These are phyloP conservation scores for Leishmania braziliensis DNA, from an alignment of 208 protist genomes.

Conservation along the genomic window DNA sequence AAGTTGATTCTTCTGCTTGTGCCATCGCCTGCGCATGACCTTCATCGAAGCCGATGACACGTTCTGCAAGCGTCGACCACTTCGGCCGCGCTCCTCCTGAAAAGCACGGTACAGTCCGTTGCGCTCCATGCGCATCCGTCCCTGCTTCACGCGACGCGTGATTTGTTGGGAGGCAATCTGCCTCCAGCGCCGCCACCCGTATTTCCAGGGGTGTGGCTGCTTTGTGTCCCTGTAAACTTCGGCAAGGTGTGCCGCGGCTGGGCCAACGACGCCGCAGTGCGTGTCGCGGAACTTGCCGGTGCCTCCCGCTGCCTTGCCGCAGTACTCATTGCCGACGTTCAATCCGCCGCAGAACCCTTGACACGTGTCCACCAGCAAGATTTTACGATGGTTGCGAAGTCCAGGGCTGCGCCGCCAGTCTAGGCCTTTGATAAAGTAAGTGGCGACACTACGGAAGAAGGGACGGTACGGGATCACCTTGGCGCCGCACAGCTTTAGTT, in stretches of 20 bases:
- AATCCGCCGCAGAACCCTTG: constrained; percentile 93
- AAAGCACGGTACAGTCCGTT: constrained; percentile 33
- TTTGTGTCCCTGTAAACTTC: constrained; percentile 90
- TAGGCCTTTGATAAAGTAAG: constrained; percentile 74
- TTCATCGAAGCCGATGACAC: constrained; percentile 31
- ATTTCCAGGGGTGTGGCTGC: constrained; percentile 84
- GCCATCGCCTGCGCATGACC: constrained; percentile 29
- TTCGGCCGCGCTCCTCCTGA: constrained; percentile 25
- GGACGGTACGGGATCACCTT: constrained; percentile 85
- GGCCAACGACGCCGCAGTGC: constrained; percentile 78
- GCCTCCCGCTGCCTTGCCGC: constrained; percentile 61
- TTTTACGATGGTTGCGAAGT: constrained; percentile 93
- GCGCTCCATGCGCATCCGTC: constrained; percentile 33
- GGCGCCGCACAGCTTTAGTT: constrained; percentile 71
- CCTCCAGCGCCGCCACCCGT: constrained; percentile 68
- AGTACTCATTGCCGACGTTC: constrained; percentile 94
- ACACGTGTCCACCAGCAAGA: constrained; percentile 77
- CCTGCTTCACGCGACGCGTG: constrained; percentile 40
- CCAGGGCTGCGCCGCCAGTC: constrained; percentile 82
- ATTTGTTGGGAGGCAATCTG: constrained; percentile 80
- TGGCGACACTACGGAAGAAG: constrained; percentile 72
- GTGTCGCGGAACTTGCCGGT: constrained; percentile 88
- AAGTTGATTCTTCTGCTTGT: constrained; percentile 29
- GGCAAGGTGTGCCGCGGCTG: constrained; percentile 70
- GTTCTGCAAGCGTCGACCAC: constrained; percentile 24